phyloP scores from a whole-genome alignment of 106 monocot species.

The Dendrobium catenatum region DNA sequence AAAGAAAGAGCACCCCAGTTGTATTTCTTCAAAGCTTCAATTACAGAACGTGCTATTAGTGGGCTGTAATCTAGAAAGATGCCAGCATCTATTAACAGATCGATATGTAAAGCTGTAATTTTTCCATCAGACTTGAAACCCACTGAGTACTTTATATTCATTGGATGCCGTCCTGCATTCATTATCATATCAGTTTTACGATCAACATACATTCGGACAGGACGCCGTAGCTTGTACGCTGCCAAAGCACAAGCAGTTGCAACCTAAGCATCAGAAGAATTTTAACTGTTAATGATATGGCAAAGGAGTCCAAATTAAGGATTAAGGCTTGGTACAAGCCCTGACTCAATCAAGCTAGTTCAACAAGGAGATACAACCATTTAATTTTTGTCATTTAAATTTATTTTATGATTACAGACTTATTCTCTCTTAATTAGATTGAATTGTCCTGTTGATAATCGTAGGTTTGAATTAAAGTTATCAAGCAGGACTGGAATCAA shows the following conservation, averaged over 20 bases:
- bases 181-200: slow-evolving; percentile 90
- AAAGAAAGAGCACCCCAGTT: slow-evolving; percentile 83
- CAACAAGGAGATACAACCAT: no score
- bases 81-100: slow-evolving; percentile 67
- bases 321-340: no score
- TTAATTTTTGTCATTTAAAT: no score
- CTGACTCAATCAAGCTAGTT: no score
- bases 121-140: slow-evolving; percentile 73
- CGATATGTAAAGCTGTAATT: slow-evolving; percentile 70
- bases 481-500: no score
- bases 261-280: slow-evolving; percentile 27
- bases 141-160: slow-evolving; percentile 65
- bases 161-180: slow-evolving; percentile 77
- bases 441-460: no score
- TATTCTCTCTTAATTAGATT: no score
- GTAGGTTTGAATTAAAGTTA: no score
- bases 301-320: no score
- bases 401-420: no score
- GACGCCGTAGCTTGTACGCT: slow-evolving; percentile 60
- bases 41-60: slow-evolving; percentile 27
- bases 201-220: slow-evolving; percentile 79
- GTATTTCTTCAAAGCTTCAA: slow-evolving; percentile 62
- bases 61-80: slow-evolving; percentile 47
- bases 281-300: neutral
- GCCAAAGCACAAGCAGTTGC: slow-evolving; percentile 79